phyloP scores from a whole-genome alignment of 805 yeast genomes.

The Candida piceae region DNA sequence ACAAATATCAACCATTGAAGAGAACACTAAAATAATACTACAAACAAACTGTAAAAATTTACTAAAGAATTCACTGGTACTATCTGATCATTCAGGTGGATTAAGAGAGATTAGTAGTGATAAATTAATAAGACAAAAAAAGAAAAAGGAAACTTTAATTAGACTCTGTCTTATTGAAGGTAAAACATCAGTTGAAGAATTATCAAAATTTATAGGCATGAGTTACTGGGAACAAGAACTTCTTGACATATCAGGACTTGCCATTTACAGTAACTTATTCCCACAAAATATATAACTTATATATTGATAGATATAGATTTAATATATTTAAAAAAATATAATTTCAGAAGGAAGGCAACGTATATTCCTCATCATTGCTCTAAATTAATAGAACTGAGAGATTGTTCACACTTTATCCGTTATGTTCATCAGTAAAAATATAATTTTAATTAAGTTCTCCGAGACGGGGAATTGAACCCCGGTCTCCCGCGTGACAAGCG shows the following conservation, averaged over 20 bases:
- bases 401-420: slow-evolving; percentile 24
- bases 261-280: slow-evolving; percentile 9
- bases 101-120: slow-evolving; percentile 43
- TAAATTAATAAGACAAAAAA: slow-evolving; percentile 36
- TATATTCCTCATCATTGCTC: slow-evolving; percentile 20
- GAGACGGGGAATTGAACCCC: slow-evolving; percentile 41
- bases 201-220: slow-evolving; percentile 23
- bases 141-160: slow-evolving; percentile 39
- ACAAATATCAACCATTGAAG: slow-evolving; percentile 28
- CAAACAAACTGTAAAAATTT: slow-evolving; percentile 37
- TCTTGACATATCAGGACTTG: slow-evolving; percentile 20
- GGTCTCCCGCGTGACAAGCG: slow-evolving; percentile 42
- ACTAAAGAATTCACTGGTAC: slow-evolving; percentile 40
- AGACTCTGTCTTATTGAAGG: slow-evolving; percentile 43
- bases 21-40: slow-evolving; percentile 29
- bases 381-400: slow-evolving; percentile 17
- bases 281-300: not conserved
- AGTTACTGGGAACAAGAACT: slow-evolving; percentile 26
- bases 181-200: slow-evolving; percentile 24
- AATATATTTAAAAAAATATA: slow-evolving; percentile 2
- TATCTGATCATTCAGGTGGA: slow-evolving; percentile 46
- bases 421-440: slow-evolving; percentile 17
- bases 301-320: no score
- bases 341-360: slow-evolving; percentile 19
- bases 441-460: slow-evolving; percentile 21